A percentile compares a stretch with the other conserved stretches of the same genome.
Evolutionary conservation across 306 rosid species (phyloP).

Genomic region (Acacia confusa): DNA sequence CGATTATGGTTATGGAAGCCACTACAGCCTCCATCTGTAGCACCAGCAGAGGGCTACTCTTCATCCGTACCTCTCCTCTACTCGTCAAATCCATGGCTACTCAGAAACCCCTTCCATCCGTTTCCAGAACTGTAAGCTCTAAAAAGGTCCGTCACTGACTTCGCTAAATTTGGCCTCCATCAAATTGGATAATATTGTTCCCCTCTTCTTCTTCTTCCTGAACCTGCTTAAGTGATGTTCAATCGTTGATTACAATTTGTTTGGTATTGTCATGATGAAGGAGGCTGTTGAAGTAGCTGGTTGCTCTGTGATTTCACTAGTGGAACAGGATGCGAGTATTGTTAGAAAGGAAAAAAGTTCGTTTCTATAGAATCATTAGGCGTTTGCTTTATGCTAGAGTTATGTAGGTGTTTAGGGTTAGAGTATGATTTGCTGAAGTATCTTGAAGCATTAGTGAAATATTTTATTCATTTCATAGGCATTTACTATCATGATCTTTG

Average conservation of each 20-base stretch:
- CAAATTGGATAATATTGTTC: not conserved
- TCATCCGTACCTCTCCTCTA: conserved; percentile 36
- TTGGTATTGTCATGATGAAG: not conserved
- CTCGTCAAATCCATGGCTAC: conserved; percentile 72
- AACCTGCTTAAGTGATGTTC: not conserved
- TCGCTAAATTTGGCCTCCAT: not conserved
- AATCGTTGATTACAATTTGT: not conserved
- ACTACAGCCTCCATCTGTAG: conserved; percentile 43
- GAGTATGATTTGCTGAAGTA: not conserved
- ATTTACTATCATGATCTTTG: not conserved
- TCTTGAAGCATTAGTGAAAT: not conserved
- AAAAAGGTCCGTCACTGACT: conserved; percentile 54
- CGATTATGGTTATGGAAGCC: conserved; percentile 55
- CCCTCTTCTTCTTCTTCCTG: not conserved
- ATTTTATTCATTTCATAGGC: not conserved
- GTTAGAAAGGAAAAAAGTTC: not conserved
- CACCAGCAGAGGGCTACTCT: conserved; percentile 33
- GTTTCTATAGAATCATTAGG: not conserved
- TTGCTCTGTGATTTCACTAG: not conserved
- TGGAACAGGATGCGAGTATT: not conserved
- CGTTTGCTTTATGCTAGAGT: not conserved
- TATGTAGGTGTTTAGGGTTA: not conserved
- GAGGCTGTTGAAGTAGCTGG: not conserved
- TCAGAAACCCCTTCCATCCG: conserved; percentile 62
- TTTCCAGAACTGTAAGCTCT: conserved; percentile 53